phyloP scores from a whole-genome alignment of 2,329 filamentous ascomycete species.

The Fusarium sp. region DNA sequence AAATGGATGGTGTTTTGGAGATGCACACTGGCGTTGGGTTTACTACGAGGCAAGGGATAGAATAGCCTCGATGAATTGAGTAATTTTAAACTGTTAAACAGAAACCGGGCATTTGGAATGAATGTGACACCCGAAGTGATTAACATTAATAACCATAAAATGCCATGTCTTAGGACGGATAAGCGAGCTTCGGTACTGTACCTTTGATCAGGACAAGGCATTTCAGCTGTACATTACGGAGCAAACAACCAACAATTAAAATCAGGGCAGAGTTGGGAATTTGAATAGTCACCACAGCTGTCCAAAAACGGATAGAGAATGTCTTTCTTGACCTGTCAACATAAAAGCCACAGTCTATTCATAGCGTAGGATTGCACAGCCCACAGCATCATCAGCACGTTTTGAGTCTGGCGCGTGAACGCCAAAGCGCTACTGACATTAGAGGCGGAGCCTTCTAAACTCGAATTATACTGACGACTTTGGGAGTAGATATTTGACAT shows the following conservation, averaged over 20 bases:
- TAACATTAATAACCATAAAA: background rate
- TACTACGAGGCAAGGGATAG: slow-evolving; percentile 6
- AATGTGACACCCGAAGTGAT: background rate
- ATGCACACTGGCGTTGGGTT: background rate
- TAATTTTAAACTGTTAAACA: slow-evolving; percentile 2
- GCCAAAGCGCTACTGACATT: background rate
- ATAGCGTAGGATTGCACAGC: background rate
- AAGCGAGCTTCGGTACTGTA: background rate
- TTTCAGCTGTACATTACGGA: background rate
- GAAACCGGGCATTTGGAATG: background rate
- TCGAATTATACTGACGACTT: background rate
- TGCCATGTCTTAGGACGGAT: background rate
- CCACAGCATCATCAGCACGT: background rate
- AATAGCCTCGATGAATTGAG: slow-evolving; percentile 11
- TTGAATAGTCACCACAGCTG: background rate
- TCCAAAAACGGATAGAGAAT: background rate
- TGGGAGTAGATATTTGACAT: background rate
- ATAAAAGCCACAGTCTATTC: background rate
- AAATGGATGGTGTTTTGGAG: slow-evolving; percentile 2
- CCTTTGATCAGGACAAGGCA: background rate
- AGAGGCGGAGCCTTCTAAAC: background rate
- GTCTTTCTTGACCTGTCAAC: background rate
- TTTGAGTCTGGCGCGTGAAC: background rate
- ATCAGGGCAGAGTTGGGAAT: background rate
- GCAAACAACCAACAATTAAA: background rate